Percentiles rank a stretch among this genome's conserved stretches.
These are phyloP conservation scores for Aspergillus costaricaensis DNA, from an alignment of 2,329 filamentous ascomycete genomes.

Conservation along the genomic window DNA sequence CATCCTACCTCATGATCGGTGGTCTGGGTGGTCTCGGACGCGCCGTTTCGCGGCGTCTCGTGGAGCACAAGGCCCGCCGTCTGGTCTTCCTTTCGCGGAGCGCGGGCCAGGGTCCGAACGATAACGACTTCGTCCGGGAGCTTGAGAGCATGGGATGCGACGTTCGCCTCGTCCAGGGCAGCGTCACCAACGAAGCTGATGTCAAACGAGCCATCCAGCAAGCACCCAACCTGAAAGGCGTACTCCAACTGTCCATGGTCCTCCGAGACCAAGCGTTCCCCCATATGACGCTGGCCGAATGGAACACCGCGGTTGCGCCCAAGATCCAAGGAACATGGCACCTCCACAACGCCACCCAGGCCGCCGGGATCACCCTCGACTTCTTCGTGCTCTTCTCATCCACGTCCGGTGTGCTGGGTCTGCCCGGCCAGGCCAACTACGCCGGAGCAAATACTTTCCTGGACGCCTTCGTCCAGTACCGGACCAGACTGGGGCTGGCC, in stretches of 20 bases:
- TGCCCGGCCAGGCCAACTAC: conserved; percentile 38
- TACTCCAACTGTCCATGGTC: conserved; percentile 27
- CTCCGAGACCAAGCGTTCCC: conserved; percentile 3
- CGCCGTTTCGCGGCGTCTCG: conserved; percentile 18
- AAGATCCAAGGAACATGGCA: conserved; percentile 38
- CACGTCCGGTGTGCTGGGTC: conserved; percentile 33
- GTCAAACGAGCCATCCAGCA: conserved; percentile 9
- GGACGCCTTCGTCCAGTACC: conserved; percentile 31
- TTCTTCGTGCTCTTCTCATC: conserved; percentile 49
- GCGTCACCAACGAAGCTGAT: conserved; percentile 10
- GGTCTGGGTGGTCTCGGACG: conserved; percentile 22
- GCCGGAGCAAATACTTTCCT: conserved; percentile 42
- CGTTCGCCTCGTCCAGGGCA: conserved; percentile 8
- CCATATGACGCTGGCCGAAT: conserved; percentile 36
- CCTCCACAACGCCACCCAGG: conserved; percentile 25
- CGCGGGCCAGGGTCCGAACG: not conserved
- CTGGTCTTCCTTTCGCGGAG: conserved; percentile 17
- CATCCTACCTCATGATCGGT: conserved; percentile 19
- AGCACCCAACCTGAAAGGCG: conserved; percentile 12
- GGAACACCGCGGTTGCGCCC: conserved; percentile 29
- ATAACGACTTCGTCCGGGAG: conserved; percentile 12
- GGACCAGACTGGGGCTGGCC: conserved; percentile 22
- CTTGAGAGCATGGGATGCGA: conserved; percentile 1
- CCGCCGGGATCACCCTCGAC: conserved; percentile 31
- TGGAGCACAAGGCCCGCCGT: conserved; percentile 16